phyloP scores from a whole-genome alignment of 2,329 filamentous ascomycete genomes.

The Balansia obtecta region DNA sequence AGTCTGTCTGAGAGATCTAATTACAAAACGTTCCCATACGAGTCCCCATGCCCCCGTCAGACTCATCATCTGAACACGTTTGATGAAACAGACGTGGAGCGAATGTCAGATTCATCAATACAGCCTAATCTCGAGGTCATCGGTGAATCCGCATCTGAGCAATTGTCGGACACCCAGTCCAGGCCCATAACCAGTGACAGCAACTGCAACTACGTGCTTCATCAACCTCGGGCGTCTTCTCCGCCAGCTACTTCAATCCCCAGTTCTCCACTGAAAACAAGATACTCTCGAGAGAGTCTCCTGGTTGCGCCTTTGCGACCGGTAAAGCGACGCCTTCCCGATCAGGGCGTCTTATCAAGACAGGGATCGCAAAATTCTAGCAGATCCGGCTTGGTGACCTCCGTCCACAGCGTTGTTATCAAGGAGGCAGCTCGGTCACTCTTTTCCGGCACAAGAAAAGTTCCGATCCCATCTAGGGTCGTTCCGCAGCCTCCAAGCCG shows the following conservation, averaged over 20 bases:
- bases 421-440: slow-evolving; percentile 30
- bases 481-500: not conserved
- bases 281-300: slow-evolving; percentile 50
- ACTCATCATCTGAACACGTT: not conserved
- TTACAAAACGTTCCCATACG: slow-evolving; percentile 37
- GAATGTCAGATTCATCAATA: slow-evolving; percentile 28
- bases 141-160: slow-evolving; percentile 33
- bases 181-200: slow-evolving; percentile 25
- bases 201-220: slow-evolving; percentile 41
- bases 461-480: slow-evolving; percentile 9
- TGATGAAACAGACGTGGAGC: slow-evolving; percentile 21
- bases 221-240: slow-evolving; percentile 28
- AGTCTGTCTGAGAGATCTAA: slow-evolving; percentile 39
- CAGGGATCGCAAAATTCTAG: slow-evolving; percentile 40
- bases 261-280: slow-evolving; percentile 11
- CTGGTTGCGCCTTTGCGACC: slow-evolving; percentile 42
- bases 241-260: not conserved
- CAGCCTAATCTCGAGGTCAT: slow-evolving; percentile 40
- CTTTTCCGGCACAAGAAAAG: slow-evolving; percentile 16
- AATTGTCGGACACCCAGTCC: slow-evolving; percentile 23
- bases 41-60: not conserved
- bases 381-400: slow-evolving; percentile 40
- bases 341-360: slow-evolving; percentile 36
- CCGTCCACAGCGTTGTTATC: slow-evolving; percentile 40
- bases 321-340: slow-evolving; percentile 32